A percentile compares a stretch with the other conserved stretches of the same genome.
These are phyloP conservation scores for Adenanthera pavonina DNA, from an alignment of 306 rosid species.

Conservation along the genomic window DNA sequence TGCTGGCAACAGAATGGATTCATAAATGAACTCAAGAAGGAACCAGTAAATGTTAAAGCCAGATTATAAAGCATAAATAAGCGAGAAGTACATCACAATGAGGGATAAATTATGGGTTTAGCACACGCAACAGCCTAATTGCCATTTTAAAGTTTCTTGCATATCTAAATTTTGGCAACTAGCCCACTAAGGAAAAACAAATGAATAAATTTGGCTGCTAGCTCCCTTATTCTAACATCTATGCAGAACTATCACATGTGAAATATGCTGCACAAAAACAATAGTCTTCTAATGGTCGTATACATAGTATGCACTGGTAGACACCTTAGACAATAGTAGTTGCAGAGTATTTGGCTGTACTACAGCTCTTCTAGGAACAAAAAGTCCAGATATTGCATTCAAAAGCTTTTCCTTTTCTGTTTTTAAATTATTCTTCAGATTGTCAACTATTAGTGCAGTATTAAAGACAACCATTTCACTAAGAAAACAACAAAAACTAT, in stretches of 20 bases:
- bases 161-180: background rate
- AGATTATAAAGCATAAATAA: background rate
- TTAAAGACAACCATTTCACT: background rate
- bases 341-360: background rate
- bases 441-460: background rate
- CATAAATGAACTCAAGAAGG: background rate
- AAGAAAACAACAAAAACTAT: background rate
- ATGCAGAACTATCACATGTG: background rate
- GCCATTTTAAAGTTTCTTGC: background rate
- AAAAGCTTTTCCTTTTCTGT: background rate
- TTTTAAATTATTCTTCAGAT: background rate
- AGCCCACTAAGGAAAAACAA: background rate
- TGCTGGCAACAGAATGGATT: background rate
- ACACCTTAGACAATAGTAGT: background rate
- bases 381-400: background rate
- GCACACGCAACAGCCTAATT: background rate
- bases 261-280: slow-evolving; percentile 7
- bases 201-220: background rate
- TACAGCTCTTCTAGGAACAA: slow-evolving; percentile 1
- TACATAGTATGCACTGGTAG: background rate
- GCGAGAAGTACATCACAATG: background rate
- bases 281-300: background rate
- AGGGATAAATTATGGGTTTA: background rate
- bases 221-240: background rate
- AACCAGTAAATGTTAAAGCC: background rate